phyloP scores from a whole-genome alignment of 78 protist species.

The Mastigamoeba balamuthi region DNA sequence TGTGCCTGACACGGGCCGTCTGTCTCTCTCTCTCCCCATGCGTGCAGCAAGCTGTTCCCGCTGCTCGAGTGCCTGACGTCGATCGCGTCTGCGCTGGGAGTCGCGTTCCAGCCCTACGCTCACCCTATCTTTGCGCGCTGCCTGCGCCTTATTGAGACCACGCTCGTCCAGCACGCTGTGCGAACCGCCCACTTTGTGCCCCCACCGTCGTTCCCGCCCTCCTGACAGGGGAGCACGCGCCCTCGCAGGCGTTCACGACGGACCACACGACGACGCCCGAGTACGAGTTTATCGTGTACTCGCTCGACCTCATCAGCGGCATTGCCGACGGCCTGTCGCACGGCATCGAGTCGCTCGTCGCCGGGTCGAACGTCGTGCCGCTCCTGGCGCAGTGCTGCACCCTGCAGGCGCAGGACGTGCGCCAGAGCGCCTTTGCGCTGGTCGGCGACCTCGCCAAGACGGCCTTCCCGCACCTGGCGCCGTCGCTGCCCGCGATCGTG shows the following conservation, averaged over 20 bases:
- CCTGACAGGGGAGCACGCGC: background rate
- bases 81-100: constrained; percentile 55
- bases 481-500: constrained; percentile 15
- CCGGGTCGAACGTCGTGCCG: constrained; percentile 10
- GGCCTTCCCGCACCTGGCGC: constrained; percentile 15
- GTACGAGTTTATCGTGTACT: constrained; percentile 49
- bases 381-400: constrained; percentile 41
- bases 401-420: constrained; percentile 21
- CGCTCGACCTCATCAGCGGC: constrained; percentile 69
- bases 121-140: constrained; percentile 33
- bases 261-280: background rate
- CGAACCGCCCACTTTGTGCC: too few species aligned
- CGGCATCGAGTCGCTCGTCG: constrained; percentile 42
- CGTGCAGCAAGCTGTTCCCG: constrained; percentile 37
- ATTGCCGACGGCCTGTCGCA: constrained; percentile 60
- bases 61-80: constrained; percentile 70
- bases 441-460: constrained; percentile 64
- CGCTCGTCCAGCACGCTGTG: background rate
- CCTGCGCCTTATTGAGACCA: constrained; percentile 10
- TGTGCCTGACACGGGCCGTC: background rate
- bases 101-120: constrained; percentile 31
- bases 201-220: too few species aligned
- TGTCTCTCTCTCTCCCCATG: background rate
- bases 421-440: constrained; percentile 68
- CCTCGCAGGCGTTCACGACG: background rate